Evolutionary conservation across 495 filamentous ascomycete species (phyloP).

Genomic region (Collariella sp.): DNA sequence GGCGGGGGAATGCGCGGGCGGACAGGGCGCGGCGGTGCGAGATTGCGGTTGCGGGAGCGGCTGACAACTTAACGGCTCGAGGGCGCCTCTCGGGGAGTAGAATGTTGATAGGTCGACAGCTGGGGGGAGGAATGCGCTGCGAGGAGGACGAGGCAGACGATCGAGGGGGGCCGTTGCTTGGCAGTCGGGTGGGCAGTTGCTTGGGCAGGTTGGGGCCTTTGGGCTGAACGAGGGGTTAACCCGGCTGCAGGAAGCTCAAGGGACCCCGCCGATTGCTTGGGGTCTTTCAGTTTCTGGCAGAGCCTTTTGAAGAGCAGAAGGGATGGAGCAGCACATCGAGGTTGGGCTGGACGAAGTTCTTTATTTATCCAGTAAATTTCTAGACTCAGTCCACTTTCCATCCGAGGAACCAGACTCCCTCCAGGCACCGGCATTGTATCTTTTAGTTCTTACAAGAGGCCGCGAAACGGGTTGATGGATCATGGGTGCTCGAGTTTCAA

Average conservation of each 20-base stretch:
- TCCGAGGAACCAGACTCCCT: too few relatives aligned
- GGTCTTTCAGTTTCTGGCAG: not conserved
- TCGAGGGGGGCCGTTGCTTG: slow-evolving; percentile 14
- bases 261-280: slow-evolving; percentile 8
- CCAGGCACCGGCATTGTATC: too few relatives aligned
- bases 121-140: slow-evolving; percentile 17
- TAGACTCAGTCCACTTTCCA: too few relatives aligned
- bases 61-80: slow-evolving; percentile 16
- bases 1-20: slow-evolving; percentile 5
- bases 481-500: too few relatives aligned
- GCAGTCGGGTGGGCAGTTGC: too few relatives aligned
- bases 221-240: slow-evolving; percentile 21
- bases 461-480: too few relatives aligned
- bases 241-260: not conserved
- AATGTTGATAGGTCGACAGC: not conserved
- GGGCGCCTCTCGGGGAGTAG: not conserved
- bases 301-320: too few relatives aligned
- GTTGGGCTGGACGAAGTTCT: too few relatives aligned
- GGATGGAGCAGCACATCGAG: too few relatives aligned
- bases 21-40: slow-evolving; percentile 10
- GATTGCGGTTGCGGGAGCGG: slow-evolving; percentile 15
- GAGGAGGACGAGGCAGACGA: slow-evolving; percentile 10
- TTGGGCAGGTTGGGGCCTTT: too few relatives aligned
- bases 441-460: too few relatives aligned
- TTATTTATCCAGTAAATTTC: too few relatives aligned